Evolutionary conservation across 2,329 filamentous ascomycete genomes (phyloP), one percentile per base, ranked within the genome.

Genomic region (Ophiostoma montium): DNA sequence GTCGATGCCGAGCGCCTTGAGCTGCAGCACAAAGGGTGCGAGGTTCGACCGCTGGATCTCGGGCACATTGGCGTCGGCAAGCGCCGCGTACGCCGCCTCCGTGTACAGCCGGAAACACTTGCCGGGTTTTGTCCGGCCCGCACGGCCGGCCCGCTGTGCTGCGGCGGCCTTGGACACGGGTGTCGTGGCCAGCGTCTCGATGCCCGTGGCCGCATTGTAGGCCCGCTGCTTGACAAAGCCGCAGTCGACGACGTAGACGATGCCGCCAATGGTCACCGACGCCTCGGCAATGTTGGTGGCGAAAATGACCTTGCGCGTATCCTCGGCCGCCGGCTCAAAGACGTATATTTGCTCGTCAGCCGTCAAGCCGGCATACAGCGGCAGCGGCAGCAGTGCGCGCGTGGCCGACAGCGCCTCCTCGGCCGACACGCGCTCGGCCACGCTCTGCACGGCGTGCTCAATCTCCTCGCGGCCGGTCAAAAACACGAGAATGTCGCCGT

Each of bases 261-360:
- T 89, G 3, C 87, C 88, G 48, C 92, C 82, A 50, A 96, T 94
- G 15, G 92, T 96, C 39, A 98, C 84, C 2, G 87, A 95, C 5
- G 92, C 90, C 68, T 98, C 92, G 12, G 92, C 88, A 55, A 96
- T 95, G 61, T 96, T 96, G 51, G 92, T 96, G 4, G 86, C 84
- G 56, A 95, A 82, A 33, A 98, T 85, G 35, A 95, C 84, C 61
- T 96, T 96, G 38, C 92, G 77, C 1, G 82, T 89, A 52, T 89
- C 82, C 53, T 86, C 80, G 0, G 86, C 80, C 2, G 88, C 70
- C 48, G 84, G 80, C 58, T 95, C 87, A 61, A 96, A 96, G 36
- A 96, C 84, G 56, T 89, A 89, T 79, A 95, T 90, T 61, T 96
- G 92, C 59, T 95, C 82, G 55, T 95, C 89, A 9, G 84, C 87